Evolutionary conservation across 805 yeast genomes (phyloP), one percentile per base, ranked within the genome.

Genomic region (Lipomyces orientalis): DNA sequence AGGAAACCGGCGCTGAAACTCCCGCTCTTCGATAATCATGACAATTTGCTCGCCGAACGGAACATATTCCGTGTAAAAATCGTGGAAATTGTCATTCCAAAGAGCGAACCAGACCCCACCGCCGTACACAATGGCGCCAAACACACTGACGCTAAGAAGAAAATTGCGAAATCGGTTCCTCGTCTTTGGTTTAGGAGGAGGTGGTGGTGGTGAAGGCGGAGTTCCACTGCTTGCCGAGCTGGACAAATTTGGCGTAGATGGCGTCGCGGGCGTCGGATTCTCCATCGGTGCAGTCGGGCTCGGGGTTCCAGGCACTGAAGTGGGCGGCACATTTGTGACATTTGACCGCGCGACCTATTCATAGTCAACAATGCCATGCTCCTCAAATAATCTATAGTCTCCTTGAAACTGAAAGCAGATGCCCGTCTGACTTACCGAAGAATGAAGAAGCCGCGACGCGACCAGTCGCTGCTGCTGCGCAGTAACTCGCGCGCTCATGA

Each of bases 21-120:
- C 76, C 37, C 72, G 71, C 66, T 79, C 81, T 71, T 88, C 90
- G 62, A 84, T 79, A 8, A 76, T 73, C 62, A 86, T 85, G 37
- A 88, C 83, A 37, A 85, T 78, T 29, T 78, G 77, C 73, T 87
- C 90, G 51, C 87, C 90, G 61, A 84, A 81, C 22, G 95, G 95
- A 57, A 89, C 85, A 66, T 84, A 84, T 71, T 87, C 88, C 29
- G 87, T 81, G 77, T 87, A 89, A 58, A 81, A 71, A 71, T 89
- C 91, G 71, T 86, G 88, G 75, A 88, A 83, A 19, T 85, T 81
- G 71, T 88, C 90, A 74, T 83, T 83, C 69, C 84, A 79, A 37
- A 86, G 79, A 14, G 92, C 81, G 65, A 83, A 78, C 62, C 84
- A 85, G n/a, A 87, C 84, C 62, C 90, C 91, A 46, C 83, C 87